Base-by-base conservation (phyloP, 2,329 filamentous ascomycete genomes). In the Diaporthe humulicola region DNA sequence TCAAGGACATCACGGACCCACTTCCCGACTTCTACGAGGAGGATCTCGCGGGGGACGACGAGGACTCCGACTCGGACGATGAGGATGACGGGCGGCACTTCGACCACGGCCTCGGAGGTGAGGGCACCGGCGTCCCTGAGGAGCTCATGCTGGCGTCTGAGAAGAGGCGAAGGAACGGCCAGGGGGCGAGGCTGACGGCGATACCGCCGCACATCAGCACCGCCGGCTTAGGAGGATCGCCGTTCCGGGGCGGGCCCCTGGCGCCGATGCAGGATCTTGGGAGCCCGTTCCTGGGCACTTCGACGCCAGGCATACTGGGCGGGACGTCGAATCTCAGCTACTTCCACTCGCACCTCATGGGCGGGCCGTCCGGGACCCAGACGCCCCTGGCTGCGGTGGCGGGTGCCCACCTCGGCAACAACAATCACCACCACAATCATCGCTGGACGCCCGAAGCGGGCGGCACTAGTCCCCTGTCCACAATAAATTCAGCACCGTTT, bases 1-100 rank as follows among this genome's bases (percentile, higher is more conserved):
- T 99, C 80, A 98, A 98, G 85, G 97, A 98, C 83, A 96, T 99
- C 76, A 97, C 96, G 79, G 96, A 99, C 82, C 97, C 97, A 2
- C 89, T 98, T 74, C 93, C 95, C 0, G 97, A 99, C 80, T 99
- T 99, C 82, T 99, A 99, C 86, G 97, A 98, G 79, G 92, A 94
- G 78, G 91, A 94, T 36, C 87, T 92, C 50, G 93, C 93, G 75
- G 89, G 90, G 30, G 87, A 90, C 36, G 89, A 90, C 52, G 89
- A 87, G 50, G 89, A 91, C 17, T 87, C 88, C 14, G 84, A 84
- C 8, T 87, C 86, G 3, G 87, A 88, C 3, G 85, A 86, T 3
- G 85, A 84, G 4, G 85, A 85, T 2, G 82, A 83, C 0, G 80
- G 82, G 4, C 83, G 81, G 3, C 82, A 82, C 2, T 84, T 84